phyloP scores from a whole-genome alignment of 352 stramenopile species.

The Phytophthora chlamydospora region DNA sequence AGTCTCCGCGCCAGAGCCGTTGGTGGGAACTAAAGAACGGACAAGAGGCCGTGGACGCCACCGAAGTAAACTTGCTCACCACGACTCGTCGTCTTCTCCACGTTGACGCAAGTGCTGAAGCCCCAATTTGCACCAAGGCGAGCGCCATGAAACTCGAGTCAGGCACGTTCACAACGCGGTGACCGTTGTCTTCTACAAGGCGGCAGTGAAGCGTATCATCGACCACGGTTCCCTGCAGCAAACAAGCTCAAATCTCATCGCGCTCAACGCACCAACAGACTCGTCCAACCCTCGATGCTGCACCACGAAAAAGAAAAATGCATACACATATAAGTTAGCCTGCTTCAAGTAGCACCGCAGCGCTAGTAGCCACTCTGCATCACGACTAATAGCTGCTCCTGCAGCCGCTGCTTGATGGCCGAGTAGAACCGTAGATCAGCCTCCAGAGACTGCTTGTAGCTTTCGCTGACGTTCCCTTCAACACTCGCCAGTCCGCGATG shows the following conservation, averaged over 20 bases:
- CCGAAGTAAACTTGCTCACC: neutral
- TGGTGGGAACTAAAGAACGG: constrained; percentile 7
- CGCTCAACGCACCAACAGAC: no score
- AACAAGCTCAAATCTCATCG: no score
- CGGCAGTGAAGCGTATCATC: no score
- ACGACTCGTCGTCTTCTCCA: neutral
- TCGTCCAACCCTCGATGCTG: no score
- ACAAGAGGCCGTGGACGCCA: constrained; percentile 7
- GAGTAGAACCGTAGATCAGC: constrained; percentile 72
- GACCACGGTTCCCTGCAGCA: no score
- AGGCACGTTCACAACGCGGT: neutral
- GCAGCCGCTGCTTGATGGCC: constrained; percentile 74
- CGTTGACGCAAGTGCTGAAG: neutral
- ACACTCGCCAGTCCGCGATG: constrained; percentile 52
- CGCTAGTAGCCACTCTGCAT: constrained; percentile 70
- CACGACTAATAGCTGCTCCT: constrained; percentile 71
- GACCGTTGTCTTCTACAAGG: neutral
- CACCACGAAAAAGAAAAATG: neutral
- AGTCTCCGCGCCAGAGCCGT: constrained; percentile 13
- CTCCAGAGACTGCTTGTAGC: constrained; percentile 65
- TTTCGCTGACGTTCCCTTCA: constrained; percentile 55
- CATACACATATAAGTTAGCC: constrained; percentile 30
- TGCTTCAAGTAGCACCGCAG: constrained; percentile 8
- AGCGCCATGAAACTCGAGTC: constrained; percentile 6
- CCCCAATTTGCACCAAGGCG: neutral